Evolutionary conservation across 2,329 filamentous ascomycete genomes (phyloP), one percentile per base, ranked within the genome.

Genomic region (Cladosporium oxysporum): DNA sequence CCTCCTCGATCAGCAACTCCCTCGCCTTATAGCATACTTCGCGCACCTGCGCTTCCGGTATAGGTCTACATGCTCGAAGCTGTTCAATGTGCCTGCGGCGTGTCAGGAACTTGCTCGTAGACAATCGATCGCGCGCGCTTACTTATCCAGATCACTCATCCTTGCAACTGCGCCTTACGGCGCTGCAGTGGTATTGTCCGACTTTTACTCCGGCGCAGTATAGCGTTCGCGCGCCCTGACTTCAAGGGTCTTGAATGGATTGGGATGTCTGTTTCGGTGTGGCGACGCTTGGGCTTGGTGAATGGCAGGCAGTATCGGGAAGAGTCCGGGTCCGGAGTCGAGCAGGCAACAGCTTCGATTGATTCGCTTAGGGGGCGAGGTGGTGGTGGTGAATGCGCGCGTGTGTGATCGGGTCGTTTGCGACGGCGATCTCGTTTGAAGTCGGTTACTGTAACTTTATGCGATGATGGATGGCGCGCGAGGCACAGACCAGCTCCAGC

Each of bases 21-120:
- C 95, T 88, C 62, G 95, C 95, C 78, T 97, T 97, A 84, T 97
- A 94, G 81, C 95, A 98, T 73, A 99, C 86, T 81, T 99, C 94
- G 76, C 94, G 91, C 68, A 99, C 96, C 82, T 98, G 92, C 49
- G 89, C 85, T 83, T 99, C 95, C 69, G 95, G 94, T 72, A 99
- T 99, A 64, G 94, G 93, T 69, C 93, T 91, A 81, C 95, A 99
- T 77, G 93, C 91, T 83, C 95, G 92, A 76, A 99, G 85, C 80
- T 97, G 93, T 78, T 92, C 91, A 76, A 99, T 99, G 67, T 93
- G 93, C 81, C 94, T 97, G 67, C 23, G 3, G 14, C n/a, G 7
- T 16, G 60, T 62, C 33, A 62, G 60, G 33, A 52, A 37, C 73
- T 67, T 58, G 53, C 37, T 53, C 18, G 14, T 64, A 18, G 29